Evolutionary conservation across 768 basidiomycete genomes (phyloP).

Genomic region (Termitomyces sp.): DNA sequence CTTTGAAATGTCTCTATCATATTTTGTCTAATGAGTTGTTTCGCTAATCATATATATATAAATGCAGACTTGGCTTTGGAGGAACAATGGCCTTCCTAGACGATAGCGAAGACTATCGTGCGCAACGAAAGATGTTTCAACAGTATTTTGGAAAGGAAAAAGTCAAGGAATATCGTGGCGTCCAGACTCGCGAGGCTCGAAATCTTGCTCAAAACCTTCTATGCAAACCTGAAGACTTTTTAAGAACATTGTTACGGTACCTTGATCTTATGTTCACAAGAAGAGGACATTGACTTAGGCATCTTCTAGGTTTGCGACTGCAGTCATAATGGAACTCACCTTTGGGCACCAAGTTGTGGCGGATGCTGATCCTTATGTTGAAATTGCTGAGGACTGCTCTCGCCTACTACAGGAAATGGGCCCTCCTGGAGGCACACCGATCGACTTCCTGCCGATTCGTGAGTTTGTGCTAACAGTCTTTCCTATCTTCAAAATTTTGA

Average conservation of each 20-base stretch:
- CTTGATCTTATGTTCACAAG: background rate
- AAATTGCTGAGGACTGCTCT: constrained; percentile 1
- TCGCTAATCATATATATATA: background rate
- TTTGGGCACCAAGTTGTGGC: constrained; percentile 10
- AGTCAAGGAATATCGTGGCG: constrained; percentile 1
- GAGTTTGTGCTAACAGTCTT: background rate
- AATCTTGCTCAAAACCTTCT: constrained; percentile 12
- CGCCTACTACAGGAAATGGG: background rate
- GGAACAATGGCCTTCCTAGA: constrained; percentile 4
- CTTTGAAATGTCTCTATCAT: constrained; percentile 9
- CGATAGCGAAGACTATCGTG: constrained; percentile 8
- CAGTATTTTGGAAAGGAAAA: constrained; percentile 9
- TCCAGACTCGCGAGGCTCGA: constrained; percentile 14
- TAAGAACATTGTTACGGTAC: background rate
- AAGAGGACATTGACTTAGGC: background rate
- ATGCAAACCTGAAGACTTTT: background rate
- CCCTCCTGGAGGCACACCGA: constrained; percentile 5
- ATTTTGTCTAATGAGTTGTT: background rate
- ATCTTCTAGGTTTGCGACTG: constrained; percentile 9
- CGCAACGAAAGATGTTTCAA: constrained; percentile 8
- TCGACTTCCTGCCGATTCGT: constrained; percentile 13
- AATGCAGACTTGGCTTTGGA: constrained; percentile 3
- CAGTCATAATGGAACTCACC: constrained; percentile 6
- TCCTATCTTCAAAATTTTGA: background rate
- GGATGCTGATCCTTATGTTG: constrained; percentile 4